Evolutionary conservation across 2,329 filamentous ascomycete species (phyloP), one percentile per base, ranked within the genome.

Genomic region (Trichophyton mentagrophytes): DNA sequence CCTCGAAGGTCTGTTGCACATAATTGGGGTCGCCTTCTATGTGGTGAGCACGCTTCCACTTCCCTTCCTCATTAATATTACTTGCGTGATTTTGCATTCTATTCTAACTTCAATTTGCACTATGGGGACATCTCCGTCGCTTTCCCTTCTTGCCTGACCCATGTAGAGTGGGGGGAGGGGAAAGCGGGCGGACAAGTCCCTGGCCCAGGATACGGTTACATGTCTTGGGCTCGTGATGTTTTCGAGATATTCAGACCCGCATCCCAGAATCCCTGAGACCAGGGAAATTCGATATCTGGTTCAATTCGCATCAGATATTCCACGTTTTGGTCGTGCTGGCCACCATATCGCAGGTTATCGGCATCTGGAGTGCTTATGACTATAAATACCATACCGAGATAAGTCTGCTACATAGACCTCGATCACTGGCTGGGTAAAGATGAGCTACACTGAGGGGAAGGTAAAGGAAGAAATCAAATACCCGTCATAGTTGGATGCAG

Each of bases 351-450:
- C 74, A 79, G 65, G 77, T 96, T 62, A 85, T 85, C 60, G 90
- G 88, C 57, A 81, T 97, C 76, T 71, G 88, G 44, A 87, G 84
- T 73, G 91, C 91, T 2, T 96, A 96, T 74, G 89, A 96, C 73
- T 86, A 88, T 69, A 85, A 89, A 69, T 90, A 95, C 73, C 81
- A 79, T 58, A 55, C 59, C 56, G 47, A 59, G 17, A 44, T 40
- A 40, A 20, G 40, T 8, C 40, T 30, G 15, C 11, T 22, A 33
- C 13, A n/a, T 15, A 33, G 13, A 25, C 11, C 30, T 30, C 25
- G 6, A 7, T 47, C 17, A 7, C 2, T 42, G 6, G 17, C 33
- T 6, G 13, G 33, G 15, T 15, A 15, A 30, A 40, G 17, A 40
- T 13, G 8, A 15, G 38, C 8, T 2, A 30, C 9, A 13, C 17